These are phyloP conservation scores for Kwoniella sp. DNA, from an alignment of 768 basidiomycete genomes.

Conservation along the genomic window DNA sequence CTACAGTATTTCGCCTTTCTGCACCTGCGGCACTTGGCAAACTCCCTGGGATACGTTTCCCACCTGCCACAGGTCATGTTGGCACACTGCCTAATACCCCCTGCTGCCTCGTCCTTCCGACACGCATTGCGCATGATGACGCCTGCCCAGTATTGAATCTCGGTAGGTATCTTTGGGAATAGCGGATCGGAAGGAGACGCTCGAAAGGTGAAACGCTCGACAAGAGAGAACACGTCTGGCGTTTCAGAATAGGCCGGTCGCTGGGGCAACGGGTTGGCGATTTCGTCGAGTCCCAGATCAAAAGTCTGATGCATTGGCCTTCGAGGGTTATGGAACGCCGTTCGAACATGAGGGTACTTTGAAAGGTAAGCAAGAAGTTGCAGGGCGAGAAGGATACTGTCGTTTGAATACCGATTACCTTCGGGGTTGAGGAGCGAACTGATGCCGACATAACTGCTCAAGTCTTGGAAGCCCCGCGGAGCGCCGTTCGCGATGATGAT, in stretches of 20 bases:
- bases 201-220: constrained; percentile 93
- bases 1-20: constrained; percentile 98
- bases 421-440: constrained; percentile 36
- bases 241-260: constrained; percentile 46
- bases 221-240: constrained; percentile 85
- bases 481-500: constrained; percentile 50
- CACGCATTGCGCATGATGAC: constrained; percentile 99
- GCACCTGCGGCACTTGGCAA: constrained; percentile 93
- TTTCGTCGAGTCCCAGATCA: constrained; percentile 23
- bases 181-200: constrained; percentile 76
- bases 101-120: constrained; percentile 86
- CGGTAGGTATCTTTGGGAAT: constrained; percentile 66
- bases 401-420: constrained; percentile 67
- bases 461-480: constrained; percentile 47
- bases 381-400: constrained; percentile 82
- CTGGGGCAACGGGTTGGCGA: constrained; percentile 37
- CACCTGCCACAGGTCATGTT: constrained; percentile 96
- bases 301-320: constrained; percentile 48
- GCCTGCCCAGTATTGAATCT: constrained; percentile 98
- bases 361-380: constrained; percentile 93
- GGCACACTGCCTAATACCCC: constrained; percentile 94
- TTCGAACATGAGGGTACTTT: constrained; percentile 95
- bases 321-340: constrained; percentile 83
- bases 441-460: constrained; percentile 43
- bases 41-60: constrained; percentile 89